These are phyloP conservation scores for Claviceps sp. DNA, from an alignment of 2,329 filamentous ascomycete genomes.

Conservation along the genomic window DNA sequence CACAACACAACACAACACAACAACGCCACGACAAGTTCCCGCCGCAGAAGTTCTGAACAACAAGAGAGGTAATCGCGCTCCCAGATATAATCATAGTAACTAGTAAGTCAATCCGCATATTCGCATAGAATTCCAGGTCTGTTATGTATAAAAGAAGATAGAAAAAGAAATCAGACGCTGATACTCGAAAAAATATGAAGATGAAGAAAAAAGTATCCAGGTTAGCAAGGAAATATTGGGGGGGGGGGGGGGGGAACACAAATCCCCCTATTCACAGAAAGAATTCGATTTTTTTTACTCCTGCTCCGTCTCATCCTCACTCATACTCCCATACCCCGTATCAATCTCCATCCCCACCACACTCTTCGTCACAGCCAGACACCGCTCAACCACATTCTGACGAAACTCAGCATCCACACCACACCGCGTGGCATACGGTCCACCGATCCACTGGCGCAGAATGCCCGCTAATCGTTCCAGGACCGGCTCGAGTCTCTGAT, in stretches of 20 bases:
- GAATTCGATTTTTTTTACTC: background rate
- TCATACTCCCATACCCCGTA: slow-evolving; percentile 46
- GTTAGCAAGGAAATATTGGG: background rate
- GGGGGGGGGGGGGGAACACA: background rate
- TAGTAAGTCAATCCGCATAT: too few species aligned
- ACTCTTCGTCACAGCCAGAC: slow-evolving; percentile 40
- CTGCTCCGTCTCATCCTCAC: slow-evolving; percentile 28
- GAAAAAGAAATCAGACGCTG: background rate
- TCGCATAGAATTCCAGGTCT: too few species aligned
- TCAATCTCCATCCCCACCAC: slow-evolving; percentile 47
- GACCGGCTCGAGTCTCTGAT: slow-evolving; percentile 31
- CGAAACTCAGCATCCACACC: slow-evolving; percentile 39
- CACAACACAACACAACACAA: too few species aligned
- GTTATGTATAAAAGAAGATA: too few species aligned
- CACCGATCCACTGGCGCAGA: slow-evolving; percentile 48
- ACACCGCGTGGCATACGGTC: slow-evolving; percentile 33
- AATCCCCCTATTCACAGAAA: background rate
- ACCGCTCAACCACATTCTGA: slow-evolving; percentile 40
- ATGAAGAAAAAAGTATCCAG: background rate
- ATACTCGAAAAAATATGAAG: background rate
- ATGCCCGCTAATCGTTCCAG: slow-evolving; percentile 44
- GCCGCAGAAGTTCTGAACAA: too few species aligned
- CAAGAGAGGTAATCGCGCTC: too few species aligned
- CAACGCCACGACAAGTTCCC: too few species aligned
- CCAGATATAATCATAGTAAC: too few species aligned